Evolutionary conservation across 140 eudicot species (phyloP).

Genomic region (Erigeron philadelphicus): DNA sequence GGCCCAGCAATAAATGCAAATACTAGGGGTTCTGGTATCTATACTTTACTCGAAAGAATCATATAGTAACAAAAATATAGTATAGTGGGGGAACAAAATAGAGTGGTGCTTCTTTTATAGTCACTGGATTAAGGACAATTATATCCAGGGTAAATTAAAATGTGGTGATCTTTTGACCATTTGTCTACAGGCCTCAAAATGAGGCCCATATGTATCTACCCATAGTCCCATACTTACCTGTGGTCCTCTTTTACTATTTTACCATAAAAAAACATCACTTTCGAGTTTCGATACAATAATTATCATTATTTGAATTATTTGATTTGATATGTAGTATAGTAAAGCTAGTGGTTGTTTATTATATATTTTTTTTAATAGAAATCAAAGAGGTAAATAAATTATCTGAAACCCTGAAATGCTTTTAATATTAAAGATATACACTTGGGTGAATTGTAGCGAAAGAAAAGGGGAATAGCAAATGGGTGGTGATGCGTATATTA

Average conservation of each 20-base stretch:
- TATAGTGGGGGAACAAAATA: slow-evolving; percentile 11
- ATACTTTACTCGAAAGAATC: background rate
- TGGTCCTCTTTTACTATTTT: slow-evolving; percentile 19
- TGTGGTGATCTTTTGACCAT: slow-evolving; percentile 16
- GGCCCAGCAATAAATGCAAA: slow-evolving; percentile 23
- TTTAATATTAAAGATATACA: no score
- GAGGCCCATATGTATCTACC: slow-evolving; percentile 9
- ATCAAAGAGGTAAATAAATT: no score
- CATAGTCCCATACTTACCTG: background rate
- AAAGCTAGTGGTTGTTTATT: no score
- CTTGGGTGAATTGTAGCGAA: no score
- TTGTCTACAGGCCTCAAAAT: slow-evolving; percentile 15
- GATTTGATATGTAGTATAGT: no score
- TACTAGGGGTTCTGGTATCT: background rate
- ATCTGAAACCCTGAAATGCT: no score
- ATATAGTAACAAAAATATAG: slow-evolving; percentile 12
- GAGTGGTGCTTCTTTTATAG: slow-evolving; percentile 25
- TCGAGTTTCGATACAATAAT: background rate
- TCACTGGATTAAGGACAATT: slow-evolving; percentile 24
- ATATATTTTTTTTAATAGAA: no score
- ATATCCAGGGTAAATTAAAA: background rate
- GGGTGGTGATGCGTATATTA: no score
- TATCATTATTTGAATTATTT: no score
- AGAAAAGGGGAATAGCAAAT: no score
- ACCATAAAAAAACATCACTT: background rate